Percentiles rank a stretch among this genome's conserved stretches.
phyloP scores from a whole-genome alignment of 148 eudicot species.

The Camellia lanceoleosa region DNA sequence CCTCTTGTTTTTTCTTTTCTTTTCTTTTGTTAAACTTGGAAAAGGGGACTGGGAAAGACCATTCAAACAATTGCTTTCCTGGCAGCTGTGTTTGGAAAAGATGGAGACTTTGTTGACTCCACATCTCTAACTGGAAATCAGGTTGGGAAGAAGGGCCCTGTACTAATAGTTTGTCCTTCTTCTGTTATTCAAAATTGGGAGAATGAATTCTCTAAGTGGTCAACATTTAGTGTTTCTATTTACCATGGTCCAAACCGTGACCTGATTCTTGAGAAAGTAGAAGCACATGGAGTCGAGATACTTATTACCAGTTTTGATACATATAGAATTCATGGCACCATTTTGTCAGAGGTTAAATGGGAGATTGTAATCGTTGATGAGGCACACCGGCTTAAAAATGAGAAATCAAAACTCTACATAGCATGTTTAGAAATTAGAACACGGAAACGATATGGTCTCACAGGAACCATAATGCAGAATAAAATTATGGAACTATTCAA shows the following conservation, averaged over 20 bases:
- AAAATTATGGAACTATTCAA: constrained; percentile 93
- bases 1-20: neutral
- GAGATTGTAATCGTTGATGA: constrained; percentile 86
- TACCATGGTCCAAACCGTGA: constrained; percentile 95
- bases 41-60: constrained; percentile 97
- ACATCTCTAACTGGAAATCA: constrained; percentile 25
- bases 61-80: constrained; percentile 96
- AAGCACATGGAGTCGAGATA: constrained; percentile 56
- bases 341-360: constrained; percentile 63
- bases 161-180: constrained; percentile 75
- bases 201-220: constrained; percentile 86
- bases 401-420: constrained; percentile 77
- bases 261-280: constrained; percentile 69
- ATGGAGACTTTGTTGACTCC: constrained; percentile 44
- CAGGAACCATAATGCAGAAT: constrained; percentile 97
- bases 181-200: constrained; percentile 95
- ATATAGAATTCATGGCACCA: constrained; percentile 65
- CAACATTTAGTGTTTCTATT: constrained; percentile 68
- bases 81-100: constrained; percentile 86
- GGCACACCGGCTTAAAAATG: constrained; percentile 93
- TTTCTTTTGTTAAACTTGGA: constrained; percentile 14
- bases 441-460: constrained; percentile 76
- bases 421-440: constrained; percentile 74
- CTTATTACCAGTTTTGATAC: constrained; percentile 96
- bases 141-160: constrained; percentile 52